Evolutionary conservation across 1,284 basidiomycete species (phyloP), one percentile per base, ranked within the genome.

Genomic region (Jaminaea rosea): DNA sequence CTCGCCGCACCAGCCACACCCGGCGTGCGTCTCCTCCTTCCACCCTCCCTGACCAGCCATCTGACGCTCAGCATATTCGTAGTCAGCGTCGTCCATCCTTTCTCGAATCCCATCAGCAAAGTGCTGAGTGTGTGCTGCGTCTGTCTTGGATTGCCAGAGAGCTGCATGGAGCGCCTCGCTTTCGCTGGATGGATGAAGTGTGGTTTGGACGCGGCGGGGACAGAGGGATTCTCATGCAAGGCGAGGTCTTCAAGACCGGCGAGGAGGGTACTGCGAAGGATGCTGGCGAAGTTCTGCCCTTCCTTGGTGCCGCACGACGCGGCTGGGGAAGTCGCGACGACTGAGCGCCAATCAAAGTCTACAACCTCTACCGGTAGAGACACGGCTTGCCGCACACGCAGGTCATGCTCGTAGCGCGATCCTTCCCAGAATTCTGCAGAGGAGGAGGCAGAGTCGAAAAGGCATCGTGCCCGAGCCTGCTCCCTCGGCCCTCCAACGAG

Each of bases 61-160:
- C 57, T 61, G 19, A 66, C 46, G 41, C 62, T 64, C 28, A 56
- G 52, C 48, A 62, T 56, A 39, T 65, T 65, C 28, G 58, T 62
- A 3, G 62, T 59, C n/a, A 64, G 32, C 29, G 62, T 60, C 23
- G 64, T 62, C 53, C 60, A 60, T 8, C 59, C 56, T 26, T 59
- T 4, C 8, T 45, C 26, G 3, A 54, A 19, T 13, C 55, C 61
- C 9, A 26, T 21, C 19, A 54, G 34, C 8, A 63, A 44, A 0
- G 61, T 31, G 4, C 42, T 37, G 10, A 45, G 26, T 2, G 59
- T 63, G 32, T 63, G 61, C 0, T 26, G 26, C 9, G 61, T 51
- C 36, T 51, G 49, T 26, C 49, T 24, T 21, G 27, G 42, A 34
- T 42, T 42, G 19, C 19, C 13, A 23, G 39, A 42, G 19, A 23